Percentiles rank a stretch among this genome's conserved stretches.
Conservation (phyloP, 805 yeast species). For the Cyberlindnera amylophila region DNA sequence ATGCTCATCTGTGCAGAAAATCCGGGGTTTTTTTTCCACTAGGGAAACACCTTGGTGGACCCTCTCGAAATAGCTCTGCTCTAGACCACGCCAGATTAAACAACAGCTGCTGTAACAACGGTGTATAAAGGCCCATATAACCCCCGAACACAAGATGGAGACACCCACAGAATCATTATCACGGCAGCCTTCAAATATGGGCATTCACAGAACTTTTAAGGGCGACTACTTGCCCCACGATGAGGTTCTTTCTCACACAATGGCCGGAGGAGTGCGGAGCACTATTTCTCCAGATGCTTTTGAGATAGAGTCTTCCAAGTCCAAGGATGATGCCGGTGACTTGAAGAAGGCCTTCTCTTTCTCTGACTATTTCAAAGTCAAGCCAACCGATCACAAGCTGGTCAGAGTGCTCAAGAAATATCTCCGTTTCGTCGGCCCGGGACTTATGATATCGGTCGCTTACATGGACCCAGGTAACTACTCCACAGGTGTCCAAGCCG, state of each 20-base stretch:
- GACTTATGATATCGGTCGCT: slow-evolving; percentile 82
- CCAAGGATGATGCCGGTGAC: neutral
- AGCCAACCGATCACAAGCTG: slow-evolving; percentile 16
- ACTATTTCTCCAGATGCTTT: slow-evolving; percentile 2
- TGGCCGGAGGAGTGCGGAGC: slow-evolving; percentile 19
- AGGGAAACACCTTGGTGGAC: too few relatives aligned
- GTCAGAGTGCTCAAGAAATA: slow-evolving; percentile 44
- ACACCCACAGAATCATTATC: neutral
- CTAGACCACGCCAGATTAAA: too few relatives aligned
- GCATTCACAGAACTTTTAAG: neutral
- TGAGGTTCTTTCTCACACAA: slow-evolving; percentile 16
- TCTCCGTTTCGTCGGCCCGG: slow-evolving; percentile 77
- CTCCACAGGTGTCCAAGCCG: slow-evolving; percentile 85
- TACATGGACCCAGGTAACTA: slow-evolving; percentile 95
- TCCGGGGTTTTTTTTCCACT: too few relatives aligned
- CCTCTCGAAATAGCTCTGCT: too few relatives aligned
- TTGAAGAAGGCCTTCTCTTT: slow-evolving; percentile 1
- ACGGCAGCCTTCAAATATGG: neutral
- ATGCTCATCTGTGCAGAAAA: too few relatives aligned
- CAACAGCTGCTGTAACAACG: too few relatives aligned
- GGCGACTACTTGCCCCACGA: slow-evolving; percentile 13
- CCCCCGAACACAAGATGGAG: too few relatives aligned
- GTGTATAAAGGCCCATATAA: too few relatives aligned
- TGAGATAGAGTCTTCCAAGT: slow-evolving; percentile 4
- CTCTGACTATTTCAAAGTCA: slow-evolving; percentile 12